These are phyloP conservation scores for Amesomyces nigricolor DNA, from an alignment of 2,329 filamentous ascomycete genomes.

Conservation along the genomic window DNA sequence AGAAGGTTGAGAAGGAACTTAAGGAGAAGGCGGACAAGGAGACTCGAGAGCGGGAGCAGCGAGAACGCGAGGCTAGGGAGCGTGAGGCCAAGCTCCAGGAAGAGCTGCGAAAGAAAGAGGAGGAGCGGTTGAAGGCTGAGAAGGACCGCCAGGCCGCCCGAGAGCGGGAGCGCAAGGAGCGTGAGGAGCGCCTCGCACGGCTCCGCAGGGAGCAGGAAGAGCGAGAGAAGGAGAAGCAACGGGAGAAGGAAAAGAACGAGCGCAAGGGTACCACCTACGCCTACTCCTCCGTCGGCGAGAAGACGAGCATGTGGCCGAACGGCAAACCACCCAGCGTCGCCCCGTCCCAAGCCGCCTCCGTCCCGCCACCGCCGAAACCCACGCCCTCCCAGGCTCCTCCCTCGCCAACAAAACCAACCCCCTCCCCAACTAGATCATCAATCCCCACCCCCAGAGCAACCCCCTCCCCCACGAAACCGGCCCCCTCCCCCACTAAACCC, in stretches of 20 bases:
- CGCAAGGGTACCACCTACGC: slow-evolving; percentile 53
- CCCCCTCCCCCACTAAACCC: slow-evolving; percentile 35
- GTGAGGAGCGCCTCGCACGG: slow-evolving; percentile 20
- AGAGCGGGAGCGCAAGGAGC: slow-evolving; percentile 23
- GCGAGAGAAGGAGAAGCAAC: slow-evolving; percentile 8
- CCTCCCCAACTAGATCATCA: slow-evolving; percentile 26
- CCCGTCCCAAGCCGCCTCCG: slow-evolving; percentile 29
- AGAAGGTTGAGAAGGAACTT: slow-evolving; percentile 33
- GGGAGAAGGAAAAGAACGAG: slow-evolving; percentile 17
- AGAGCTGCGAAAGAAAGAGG: slow-evolving; percentile 30
- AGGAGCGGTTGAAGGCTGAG: slow-evolving; percentile 29
- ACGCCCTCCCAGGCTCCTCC: slow-evolving; percentile 19
- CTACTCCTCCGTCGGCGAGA: slow-evolving; percentile 61
- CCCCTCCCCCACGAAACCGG: slow-evolving; percentile 28
- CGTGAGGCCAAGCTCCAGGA: slow-evolving; percentile 21
- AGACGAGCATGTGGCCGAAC: slow-evolving; percentile 64
- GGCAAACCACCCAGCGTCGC: slow-evolving; percentile 44
- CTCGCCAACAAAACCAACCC: slow-evolving; percentile 27
- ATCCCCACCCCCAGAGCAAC: slow-evolving; percentile 1
- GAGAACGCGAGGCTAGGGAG: slow-evolving; percentile 27
- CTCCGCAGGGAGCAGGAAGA: slow-evolving; percentile 20
- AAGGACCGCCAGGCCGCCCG: slow-evolving; percentile 18
- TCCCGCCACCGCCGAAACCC: slow-evolving; percentile 25
- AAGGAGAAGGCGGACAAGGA: slow-evolving; percentile 42
- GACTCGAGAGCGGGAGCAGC: slow-evolving; percentile 35